phyloP scores from a whole-genome alignment of 148 eudicot genomes.

The Nepenthes gracilis region DNA sequence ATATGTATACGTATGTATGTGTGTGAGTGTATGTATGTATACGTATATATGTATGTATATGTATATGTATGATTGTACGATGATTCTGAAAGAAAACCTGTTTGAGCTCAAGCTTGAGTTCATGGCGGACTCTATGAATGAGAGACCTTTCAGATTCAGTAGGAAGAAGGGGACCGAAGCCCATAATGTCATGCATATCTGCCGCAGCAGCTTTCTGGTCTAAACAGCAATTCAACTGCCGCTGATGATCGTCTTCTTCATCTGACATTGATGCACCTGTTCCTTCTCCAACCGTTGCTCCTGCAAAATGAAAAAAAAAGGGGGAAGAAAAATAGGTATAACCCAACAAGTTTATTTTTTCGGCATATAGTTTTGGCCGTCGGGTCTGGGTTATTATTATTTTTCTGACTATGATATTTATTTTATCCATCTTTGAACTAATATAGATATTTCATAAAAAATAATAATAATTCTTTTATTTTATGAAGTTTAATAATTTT shows the following conservation, averaged over 20 bases:
- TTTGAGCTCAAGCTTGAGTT: conserved; percentile 76
- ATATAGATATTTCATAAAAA: no score
- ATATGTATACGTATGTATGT: not conserved
- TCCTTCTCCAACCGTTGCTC: conserved; percentile 55
- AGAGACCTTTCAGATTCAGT: conserved; percentile 85
- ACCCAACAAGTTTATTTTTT: no score
- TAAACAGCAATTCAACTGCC: conserved; percentile 49
- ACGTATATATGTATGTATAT: not conserved
- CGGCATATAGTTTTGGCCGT: no score
- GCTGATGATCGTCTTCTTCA: conserved; percentile 62
- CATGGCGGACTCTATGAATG: conserved; percentile 89
- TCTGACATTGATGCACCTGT: conserved; percentile 83
- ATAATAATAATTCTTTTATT: no score
- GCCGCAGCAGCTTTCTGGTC: conserved; percentile 30
- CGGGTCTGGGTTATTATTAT: no score
- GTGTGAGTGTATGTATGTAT: not conserved
- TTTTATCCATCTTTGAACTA: no score
- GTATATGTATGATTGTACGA: not conserved
- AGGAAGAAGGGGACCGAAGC: conserved; percentile 73
- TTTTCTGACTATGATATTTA: no score
- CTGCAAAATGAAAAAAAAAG: not conserved
- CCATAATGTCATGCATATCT: conserved; percentile 74
- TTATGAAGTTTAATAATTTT: no score
- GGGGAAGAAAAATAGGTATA: not conserved
- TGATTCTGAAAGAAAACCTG: conserved; percentile 31